Conservation (phyloP, 1,284 basidiomycete species). For the Apiotrichum domesticum region DNA sequence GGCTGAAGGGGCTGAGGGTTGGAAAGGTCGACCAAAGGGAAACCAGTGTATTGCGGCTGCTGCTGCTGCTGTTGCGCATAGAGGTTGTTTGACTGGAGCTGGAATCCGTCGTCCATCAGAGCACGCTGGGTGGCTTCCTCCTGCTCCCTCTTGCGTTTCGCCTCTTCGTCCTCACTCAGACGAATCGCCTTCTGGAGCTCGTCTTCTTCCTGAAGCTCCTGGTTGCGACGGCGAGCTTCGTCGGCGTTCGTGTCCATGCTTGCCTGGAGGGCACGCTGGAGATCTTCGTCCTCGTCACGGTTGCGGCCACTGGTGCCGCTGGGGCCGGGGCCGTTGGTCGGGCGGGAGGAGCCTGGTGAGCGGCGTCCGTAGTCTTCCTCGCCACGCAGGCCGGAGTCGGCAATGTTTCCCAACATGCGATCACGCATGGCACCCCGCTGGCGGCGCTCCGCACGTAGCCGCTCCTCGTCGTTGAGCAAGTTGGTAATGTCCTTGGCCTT, state of each 20-base stretch:
- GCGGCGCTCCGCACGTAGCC: conserved; percentile 78
- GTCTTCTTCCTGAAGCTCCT: conserved; percentile 54
- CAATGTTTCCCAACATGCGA: conserved; percentile 70
- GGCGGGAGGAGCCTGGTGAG: background rate
- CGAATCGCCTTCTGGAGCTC: conserved; percentile 73
- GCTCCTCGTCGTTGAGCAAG: conserved; percentile 79
- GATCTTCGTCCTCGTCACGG: conserved; percentile 67
- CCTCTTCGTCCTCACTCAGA: conserved; percentile 83
- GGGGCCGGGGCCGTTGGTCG: background rate
- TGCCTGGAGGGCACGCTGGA: conserved; percentile 75
- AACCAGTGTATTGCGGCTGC: conserved; percentile 37
- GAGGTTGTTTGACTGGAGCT: conserved; percentile 48
- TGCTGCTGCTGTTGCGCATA: conserved; percentile 35
- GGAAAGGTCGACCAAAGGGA: conserved; percentile 60
- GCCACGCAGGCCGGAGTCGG: conserved; percentile 44
- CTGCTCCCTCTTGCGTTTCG: conserved; percentile 59
- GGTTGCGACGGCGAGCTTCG: conserved; percentile 57
- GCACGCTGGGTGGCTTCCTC: conserved; percentile 68
- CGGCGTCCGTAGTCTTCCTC: conserved; percentile 48
- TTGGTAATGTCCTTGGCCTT: conserved; percentile 99
- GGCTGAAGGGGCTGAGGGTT: conserved; percentile 53
- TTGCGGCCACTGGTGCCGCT: conserved; percentile 19
- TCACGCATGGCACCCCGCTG: conserved; percentile 84
- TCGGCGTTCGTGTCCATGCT: conserved; percentile 71
- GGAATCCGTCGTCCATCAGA: conserved; percentile 79